A percentile compares a stretch with the other conserved stretches of the same genome.
phyloP scores from a whole-genome alignment of 176 grass and related monocot genomes.

The Paspalum notatum region DNA sequence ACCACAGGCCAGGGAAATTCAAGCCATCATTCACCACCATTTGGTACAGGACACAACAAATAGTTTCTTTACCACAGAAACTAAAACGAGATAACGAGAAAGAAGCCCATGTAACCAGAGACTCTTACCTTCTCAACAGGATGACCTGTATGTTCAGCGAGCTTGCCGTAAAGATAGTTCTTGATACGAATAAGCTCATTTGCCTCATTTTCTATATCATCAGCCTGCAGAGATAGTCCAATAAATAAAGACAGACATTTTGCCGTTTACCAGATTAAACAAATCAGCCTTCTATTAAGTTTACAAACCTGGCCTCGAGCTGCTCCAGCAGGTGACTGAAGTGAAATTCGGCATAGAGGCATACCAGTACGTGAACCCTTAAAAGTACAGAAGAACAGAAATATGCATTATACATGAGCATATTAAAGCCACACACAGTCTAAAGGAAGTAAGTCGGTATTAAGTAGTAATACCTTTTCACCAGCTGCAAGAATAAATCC shows the following conservation, averaged over 20 bases:
- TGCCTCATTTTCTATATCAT: constrained; percentile 89
- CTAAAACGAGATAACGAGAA: neutral
- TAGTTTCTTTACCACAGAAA: neutral
- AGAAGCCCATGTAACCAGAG: neutral
- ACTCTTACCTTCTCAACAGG: constrained; percentile 65
- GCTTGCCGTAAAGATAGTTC: constrained; percentile 81
- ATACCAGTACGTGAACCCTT: constrained; percentile 81
- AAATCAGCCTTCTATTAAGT: constrained; percentile 15
- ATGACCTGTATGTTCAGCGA: constrained; percentile 88
- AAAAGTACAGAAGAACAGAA: constrained; percentile 21
- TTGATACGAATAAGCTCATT: constrained; percentile 78
- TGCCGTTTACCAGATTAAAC: neutral
- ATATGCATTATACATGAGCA: neutral
- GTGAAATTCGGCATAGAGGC: constrained; percentile 76
- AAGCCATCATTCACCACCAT: neutral
- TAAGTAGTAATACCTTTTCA: constrained; percentile 63
- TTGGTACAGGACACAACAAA: neutral
- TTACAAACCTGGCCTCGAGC: constrained; percentile 78
- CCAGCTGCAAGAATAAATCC: constrained; percentile 96
- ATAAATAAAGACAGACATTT: constrained; percentile 10
- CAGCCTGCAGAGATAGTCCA: constrained; percentile 50
- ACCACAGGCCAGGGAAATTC: neutral
- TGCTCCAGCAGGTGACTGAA: constrained; percentile 91
- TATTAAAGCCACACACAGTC: neutral
- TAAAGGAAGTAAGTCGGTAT: neutral